Base-by-base conservation (phyloP, 441 rosid species). In the Erodium trifolium region DNA sequence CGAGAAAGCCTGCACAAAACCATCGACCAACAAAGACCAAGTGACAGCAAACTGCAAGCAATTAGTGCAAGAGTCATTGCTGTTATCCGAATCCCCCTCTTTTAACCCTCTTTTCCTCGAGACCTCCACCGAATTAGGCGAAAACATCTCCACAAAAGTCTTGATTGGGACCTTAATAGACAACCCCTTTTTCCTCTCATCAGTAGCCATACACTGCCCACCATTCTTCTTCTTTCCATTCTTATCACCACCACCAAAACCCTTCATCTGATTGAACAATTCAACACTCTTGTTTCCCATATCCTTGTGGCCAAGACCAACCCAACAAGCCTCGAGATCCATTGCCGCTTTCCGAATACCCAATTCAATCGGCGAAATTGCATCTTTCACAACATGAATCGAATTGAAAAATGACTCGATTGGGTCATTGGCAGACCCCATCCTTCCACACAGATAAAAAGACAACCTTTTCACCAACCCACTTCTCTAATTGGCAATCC, bases 1-100 rank as follows among this genome's bases (percentile, higher is more conserved):
- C 9, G 89, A 94, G 70, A 89, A 75, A 34, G 90, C 87, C 80
- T 86, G 90, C 71, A 80, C 84, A 76, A 94, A 82, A 60, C 90
- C 85, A 75, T 86, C 83, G 35, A 87, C 82, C 82, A 89, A 74
- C 82, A 90, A 70, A 4, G 98, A 87, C 92, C 92, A 89, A 68
- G 88, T 83, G 75, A 87, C 81, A 0, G 92, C 92, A 83, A 93
- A 91, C 77, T 85, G 89, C 76, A 90, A 83, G 79, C 93, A 90
- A 70, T 88, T 90, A 0, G 79, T 41, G 75, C 97, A 88, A 74
- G 96, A 82, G 62, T 75, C 84, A 16, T 82, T 87, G 0, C 80
- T 87, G 75, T 75, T 80, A 68, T 79, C 83, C 27, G 27, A 23
- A 23, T 23, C 27, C 27, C 27, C 27, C 27, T 23, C 27, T 23